A percentile compares a stretch with the other conserved stretches of the same genome.
Evolutionary conservation across 768 basidiomycete genomes (phyloP).

Genomic region (Kwoniella dejecticola): DNA sequence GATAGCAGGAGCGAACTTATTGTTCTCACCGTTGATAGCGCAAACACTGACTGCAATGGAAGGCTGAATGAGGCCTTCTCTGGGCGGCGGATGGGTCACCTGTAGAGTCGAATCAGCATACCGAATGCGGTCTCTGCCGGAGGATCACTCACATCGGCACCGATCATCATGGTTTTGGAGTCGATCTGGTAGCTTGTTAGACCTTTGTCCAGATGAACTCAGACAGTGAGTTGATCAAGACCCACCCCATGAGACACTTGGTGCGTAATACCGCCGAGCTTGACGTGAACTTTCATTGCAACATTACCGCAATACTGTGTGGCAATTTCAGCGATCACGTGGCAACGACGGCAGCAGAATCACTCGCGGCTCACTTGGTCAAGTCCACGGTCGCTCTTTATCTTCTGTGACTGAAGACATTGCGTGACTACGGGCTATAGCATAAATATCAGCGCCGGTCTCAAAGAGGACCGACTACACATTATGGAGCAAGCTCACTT

Average conservation of each 20-base stretch:
- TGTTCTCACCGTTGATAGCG: constrained; percentile 39
- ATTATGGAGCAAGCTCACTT: constrained; percentile 5
- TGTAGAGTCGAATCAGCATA: not conserved
- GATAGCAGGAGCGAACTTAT: constrained; percentile 35
- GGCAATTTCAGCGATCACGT: not conserved
- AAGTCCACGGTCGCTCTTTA: constrained; percentile 33
- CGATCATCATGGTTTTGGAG: constrained; percentile 45
- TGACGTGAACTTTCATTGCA: constrained; percentile 54
- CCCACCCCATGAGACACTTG: constrained; percentile 31
- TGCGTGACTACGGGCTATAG: constrained; percentile 50
- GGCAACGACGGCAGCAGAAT: not conserved
- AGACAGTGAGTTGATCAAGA: not conserved
- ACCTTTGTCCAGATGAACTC: not conserved
- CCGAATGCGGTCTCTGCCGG: not conserved
- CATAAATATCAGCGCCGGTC: not conserved
- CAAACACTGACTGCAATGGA: constrained; percentile 47
- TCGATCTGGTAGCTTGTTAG: constrained; percentile 18
- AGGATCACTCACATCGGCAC: constrained; percentile 38
- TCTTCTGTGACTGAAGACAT: constrained; percentile 44
- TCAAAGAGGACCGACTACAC: no score
- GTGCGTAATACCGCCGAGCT: constrained; percentile 55
- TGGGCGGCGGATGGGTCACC: constrained; percentile 42
- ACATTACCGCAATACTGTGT: constrained; percentile 36
- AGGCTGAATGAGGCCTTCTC: constrained; percentile 37
- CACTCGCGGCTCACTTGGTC: constrained; percentile 34